Conservation (phyloP, 495 filamentous ascomycete species). For the Penicillium pulvis region DNA sequence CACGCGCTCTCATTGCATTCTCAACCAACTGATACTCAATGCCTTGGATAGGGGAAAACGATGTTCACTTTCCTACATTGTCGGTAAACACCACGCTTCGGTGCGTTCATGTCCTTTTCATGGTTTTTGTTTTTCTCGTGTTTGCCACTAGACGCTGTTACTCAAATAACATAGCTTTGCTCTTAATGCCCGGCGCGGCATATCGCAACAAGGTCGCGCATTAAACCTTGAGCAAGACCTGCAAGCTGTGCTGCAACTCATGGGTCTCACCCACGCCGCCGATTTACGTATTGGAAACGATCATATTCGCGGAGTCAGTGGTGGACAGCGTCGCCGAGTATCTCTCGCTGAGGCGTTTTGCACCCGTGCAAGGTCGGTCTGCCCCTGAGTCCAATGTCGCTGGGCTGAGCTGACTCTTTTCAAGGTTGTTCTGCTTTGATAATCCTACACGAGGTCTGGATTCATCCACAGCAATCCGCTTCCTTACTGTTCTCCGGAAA, state of each 20-base stretch:
- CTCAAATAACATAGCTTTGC: constrained; percentile 4
- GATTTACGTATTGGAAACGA: constrained; percentile 8
- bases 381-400: neutral
- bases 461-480: constrained; percentile 47
- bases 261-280: constrained; percentile 5
- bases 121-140: too few relatives aligned
- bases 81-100: constrained; percentile 63
- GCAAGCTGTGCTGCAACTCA: constrained; percentile 66
- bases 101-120: constrained; percentile 40
- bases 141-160: neutral
- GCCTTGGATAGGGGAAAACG: constrained; percentile 1
- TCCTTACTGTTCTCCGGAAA: constrained; percentile 29
- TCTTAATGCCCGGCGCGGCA: neutral
- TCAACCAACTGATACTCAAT: neutral
- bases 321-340: constrained; percentile 58
- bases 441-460: constrained; percentile 52
- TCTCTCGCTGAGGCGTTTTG: constrained; percentile 48
- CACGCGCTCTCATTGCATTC: neutral
- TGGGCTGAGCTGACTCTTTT: neutral
- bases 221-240: constrained; percentile 4
- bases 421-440: neutral
- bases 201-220: neutral
- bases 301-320: constrained; percentile 19
- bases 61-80: constrained; percentile 62
- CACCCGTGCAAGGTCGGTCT: neutral